Evolutionary conservation across 202 grass and related monocot genomes (phyloP).

Genomic region (Carex sylvatica): DNA sequence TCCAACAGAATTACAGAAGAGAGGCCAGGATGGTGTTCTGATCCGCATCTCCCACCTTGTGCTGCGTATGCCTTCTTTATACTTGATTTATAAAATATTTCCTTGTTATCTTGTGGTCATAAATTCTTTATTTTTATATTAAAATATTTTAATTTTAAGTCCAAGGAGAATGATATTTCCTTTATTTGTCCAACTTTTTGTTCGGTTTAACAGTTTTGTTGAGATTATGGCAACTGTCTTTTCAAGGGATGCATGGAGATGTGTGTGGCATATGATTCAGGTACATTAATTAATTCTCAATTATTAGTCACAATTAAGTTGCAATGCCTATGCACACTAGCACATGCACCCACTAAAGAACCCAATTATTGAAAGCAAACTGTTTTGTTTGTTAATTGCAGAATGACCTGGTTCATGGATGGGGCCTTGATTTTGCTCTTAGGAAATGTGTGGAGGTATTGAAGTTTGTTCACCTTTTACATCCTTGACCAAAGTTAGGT

Average conservation of each 20-base stretch:
- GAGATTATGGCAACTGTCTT: constrained; percentile 86
- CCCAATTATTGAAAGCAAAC: background rate
- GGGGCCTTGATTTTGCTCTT: constrained; percentile 68
- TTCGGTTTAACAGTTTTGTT: constrained; percentile 54
- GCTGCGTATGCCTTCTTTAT: constrained; percentile 60
- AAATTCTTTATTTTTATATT: background rate
- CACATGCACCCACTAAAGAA: background rate
- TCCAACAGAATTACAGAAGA: constrained; percentile 77
- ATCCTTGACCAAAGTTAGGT: background rate
- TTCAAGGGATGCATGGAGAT: constrained; percentile 58
- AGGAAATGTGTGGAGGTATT: constrained; percentile 63
- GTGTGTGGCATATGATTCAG: constrained; percentile 74
- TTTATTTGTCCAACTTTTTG: constrained; percentile 3
- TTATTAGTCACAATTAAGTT: background rate
- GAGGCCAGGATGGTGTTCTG: constrained; percentile 93
- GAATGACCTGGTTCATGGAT: constrained; percentile 87
- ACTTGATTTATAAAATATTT: constrained; percentile 9
- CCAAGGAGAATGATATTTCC: background rate
- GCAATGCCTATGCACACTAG: background rate
- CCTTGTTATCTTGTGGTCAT: background rate
- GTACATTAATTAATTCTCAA: background rate
- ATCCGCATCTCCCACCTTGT: constrained; percentile 92
- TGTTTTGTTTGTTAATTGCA: constrained; percentile 23
- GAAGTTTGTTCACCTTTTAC: background rate
- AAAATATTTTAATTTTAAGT: background rate